Base-by-base conservation (phyloP, 345 rosid genomes). In the Rhizophora apiculata region DNA sequence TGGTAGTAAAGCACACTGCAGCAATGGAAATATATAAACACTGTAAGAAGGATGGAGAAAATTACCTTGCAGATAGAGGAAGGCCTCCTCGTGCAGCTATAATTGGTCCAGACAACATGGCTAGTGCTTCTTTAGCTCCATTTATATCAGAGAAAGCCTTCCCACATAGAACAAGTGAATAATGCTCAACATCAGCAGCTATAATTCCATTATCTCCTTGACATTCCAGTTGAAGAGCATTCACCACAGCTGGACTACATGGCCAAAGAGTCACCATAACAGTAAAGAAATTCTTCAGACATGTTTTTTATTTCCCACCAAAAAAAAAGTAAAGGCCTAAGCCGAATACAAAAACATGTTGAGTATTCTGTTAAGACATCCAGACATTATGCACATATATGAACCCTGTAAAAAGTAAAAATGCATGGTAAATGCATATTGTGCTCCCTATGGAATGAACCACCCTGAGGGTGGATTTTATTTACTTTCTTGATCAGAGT, bases 71-170 rank as follows among this genome's bases (percentile, higher is more conserved):
- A 54, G 66, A 62, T 26, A 80, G 60, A 54, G 67, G 79, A 64
- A 80, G 68, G 22, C 79, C 83, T 29, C 83, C 79, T 5, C 78
- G 71, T 57, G 83, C 65, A 69, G 54, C 60, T 67, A 80, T 67
- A 54, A 80, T 62, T 62, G 83, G 81, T 63, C 56, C 81, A 30
- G 74, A 70, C 72, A 74, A 77, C 62, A 68, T 61, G 55, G 69
- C 52, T 73, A 74, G 67, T 30, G 72, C 76, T 62, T 74, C 62
- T 68, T 80, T 77, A 34, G 60, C 53, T 49, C 81, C 83, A 73
- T 54, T 74, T 63, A 34, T 32, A 64, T 80, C 81, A 55, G 65
- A 34, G 62, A 73, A 80, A 26, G 81, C 79, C 36, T 80, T 67
- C 20, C 74, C 79, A 60, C 74, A 77, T 64, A 80, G 62, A 64